Conservation (phyloP, 768 basidiomycete genomes). For the Leccinum obscurum region DNA sequence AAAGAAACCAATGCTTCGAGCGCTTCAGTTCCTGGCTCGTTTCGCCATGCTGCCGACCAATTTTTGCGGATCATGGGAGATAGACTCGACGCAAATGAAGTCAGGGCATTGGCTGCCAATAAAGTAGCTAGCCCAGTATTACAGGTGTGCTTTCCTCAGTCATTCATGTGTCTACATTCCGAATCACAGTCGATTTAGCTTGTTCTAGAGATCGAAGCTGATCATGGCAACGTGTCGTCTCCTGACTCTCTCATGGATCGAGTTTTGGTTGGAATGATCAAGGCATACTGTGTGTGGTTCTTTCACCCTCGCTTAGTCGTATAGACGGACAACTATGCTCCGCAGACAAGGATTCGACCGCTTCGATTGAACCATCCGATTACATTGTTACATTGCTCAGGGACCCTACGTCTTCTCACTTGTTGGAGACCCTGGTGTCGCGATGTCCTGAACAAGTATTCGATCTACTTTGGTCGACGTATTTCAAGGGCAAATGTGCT, state of each 20-base stretch:
- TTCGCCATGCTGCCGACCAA: conserved; percentile 44
- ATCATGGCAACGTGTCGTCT: conserved; percentile 55
- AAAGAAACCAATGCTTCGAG: conserved; percentile 33
- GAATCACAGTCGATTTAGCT: conserved; percentile 48
- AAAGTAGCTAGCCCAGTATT: conserved; percentile 77
- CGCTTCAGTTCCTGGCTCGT: conserved; percentile 43
- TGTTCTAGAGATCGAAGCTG: conserved; percentile 79
- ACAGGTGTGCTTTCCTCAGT: conserved; percentile 47
- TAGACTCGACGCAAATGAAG: conserved; percentile 65
- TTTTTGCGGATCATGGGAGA: conserved; percentile 54
- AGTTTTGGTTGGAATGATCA: conserved; percentile 73
- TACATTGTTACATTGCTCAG: conserved; percentile 81
- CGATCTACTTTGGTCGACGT: conserved; percentile 69
- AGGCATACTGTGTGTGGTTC: conserved; percentile 53
- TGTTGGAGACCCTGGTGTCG: conserved; percentile 78
- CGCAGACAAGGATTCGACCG: conserved; percentile 41
- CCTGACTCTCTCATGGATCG: conserved; percentile 79
- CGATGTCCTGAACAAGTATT: conserved; percentile 65
- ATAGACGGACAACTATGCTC: conserved; percentile 4
- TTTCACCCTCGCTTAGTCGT: not conserved
- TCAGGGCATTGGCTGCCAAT: conserved; percentile 72
- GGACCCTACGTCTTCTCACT: conserved; percentile 86
- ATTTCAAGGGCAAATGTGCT: conserved; percentile 72
- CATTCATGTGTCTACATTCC: conserved; percentile 9
- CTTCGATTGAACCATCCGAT: conserved; percentile 58